phyloP scores from a whole-genome alignment of 1,284 basidiomycete genomes.

The Ustilago crameri region DNA sequence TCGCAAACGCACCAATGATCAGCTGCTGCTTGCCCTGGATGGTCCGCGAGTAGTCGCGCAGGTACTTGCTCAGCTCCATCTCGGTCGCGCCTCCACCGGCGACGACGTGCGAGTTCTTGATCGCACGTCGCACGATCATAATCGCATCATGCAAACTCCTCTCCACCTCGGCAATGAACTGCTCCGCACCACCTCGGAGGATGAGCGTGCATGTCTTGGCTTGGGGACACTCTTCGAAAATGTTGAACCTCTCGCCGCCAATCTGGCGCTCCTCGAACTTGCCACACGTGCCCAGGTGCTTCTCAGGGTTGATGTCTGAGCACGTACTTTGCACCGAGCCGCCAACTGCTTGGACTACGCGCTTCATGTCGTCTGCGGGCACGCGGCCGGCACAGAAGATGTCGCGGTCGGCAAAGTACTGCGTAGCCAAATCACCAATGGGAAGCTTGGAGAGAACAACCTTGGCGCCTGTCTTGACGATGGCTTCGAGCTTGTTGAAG shows the following conservation, averaged over 20 bases:
- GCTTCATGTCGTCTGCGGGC: slow-evolving; percentile 85
- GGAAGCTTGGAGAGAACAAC: slow-evolving; percentile 98
- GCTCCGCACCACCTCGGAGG: slow-evolving; percentile 94
- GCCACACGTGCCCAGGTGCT: slow-evolving; percentile 92
- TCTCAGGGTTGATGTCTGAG: slow-evolving; percentile 82
- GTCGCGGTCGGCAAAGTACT: slow-evolving; percentile 98
- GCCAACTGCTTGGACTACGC: slow-evolving; percentile 95
- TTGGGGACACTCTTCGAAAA: slow-evolving; percentile 91
- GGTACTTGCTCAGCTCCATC: slow-evolving; percentile 96
- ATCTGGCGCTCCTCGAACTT: slow-evolving; percentile 94
- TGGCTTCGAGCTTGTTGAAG: slow-evolving; percentile 94
- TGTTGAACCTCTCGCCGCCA: slow-evolving; percentile 95
- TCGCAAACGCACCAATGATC: slow-evolving; percentile 94
- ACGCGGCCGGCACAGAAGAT: slow-evolving; percentile 99
- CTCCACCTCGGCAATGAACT: slow-evolving; percentile 99
- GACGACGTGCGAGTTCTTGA: slow-evolving; percentile 94
- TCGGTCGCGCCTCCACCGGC: slow-evolving; percentile 97
- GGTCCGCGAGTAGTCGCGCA: slow-evolving; percentile 87
- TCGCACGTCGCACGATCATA: slow-evolving; percentile 98
- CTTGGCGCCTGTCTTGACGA: slow-evolving; percentile 95
- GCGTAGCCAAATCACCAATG: slow-evolving; percentile 97
- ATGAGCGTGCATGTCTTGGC: slow-evolving; percentile 98
- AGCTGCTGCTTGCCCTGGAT: slow-evolving; percentile 97
- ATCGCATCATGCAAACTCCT: slow-evolving; percentile 97
- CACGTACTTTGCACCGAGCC: slow-evolving; percentile 95